Conservation (phyloP, 2,329 filamentous ascomycete genomes). For the Penicillium sp. region DNA sequence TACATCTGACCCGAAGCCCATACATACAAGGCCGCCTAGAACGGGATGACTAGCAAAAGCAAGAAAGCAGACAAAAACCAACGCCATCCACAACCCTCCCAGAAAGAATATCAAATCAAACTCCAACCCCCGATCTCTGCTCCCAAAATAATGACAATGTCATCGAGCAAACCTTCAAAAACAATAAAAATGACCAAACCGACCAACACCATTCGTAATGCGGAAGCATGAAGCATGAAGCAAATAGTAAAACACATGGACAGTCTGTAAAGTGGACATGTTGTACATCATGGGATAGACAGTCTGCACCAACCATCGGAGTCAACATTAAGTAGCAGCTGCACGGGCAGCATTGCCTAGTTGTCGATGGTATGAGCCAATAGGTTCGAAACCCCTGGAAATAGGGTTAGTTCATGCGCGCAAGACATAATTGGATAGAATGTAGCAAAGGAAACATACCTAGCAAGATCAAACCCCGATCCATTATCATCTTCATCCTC, state of each 20-base stretch:
- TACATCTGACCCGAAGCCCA: conserved; percentile 13
- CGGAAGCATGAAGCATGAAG: conserved; percentile 11
- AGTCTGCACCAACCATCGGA: background rate
- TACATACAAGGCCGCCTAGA: conserved; percentile 24
- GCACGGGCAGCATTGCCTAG: conserved; percentile 41
- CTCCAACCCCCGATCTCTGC: conserved; percentile 9
- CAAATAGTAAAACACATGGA: conserved; percentile 7
- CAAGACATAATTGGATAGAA: background rate
- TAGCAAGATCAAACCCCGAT: conserved; percentile 49
- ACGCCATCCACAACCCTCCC: conserved; percentile 1
- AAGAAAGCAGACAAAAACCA: background rate
- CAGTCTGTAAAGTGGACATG: conserved; percentile 12
- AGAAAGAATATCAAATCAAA: conserved; percentile 8
- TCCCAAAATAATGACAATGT: conserved; percentile 1
- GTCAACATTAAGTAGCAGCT: conserved; percentile 30
- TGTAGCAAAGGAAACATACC: conserved; percentile 32
- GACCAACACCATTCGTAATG: conserved; percentile 24
- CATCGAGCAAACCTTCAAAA: conserved; percentile 9
- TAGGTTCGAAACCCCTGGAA: conserved; percentile 50
- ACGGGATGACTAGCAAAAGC: conserved; percentile 11
- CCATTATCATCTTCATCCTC: conserved; percentile 43
- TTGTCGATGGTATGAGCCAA: conserved; percentile 48
- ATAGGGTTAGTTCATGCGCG: conserved; percentile 6
- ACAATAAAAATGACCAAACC: conserved; percentile 1
- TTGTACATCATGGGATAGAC: conserved; percentile 15